Evolutionary conservation across 495 filamentous ascomycete genomes (phyloP), one percentile per base, ranked within the genome.

Genomic region (Aspergillus panamensis): DNA sequence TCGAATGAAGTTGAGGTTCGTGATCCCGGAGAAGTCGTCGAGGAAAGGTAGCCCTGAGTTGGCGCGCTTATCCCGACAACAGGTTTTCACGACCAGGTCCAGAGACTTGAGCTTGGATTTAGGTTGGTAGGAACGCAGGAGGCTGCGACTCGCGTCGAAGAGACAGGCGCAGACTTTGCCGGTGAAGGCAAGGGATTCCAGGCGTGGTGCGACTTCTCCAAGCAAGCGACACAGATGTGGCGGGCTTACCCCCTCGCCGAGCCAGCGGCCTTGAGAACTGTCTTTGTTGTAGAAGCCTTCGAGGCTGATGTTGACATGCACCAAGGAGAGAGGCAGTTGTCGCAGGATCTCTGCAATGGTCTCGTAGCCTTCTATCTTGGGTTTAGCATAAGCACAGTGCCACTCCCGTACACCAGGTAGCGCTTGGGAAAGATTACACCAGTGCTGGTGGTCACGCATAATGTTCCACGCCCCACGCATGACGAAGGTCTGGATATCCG

Each of bases 391-490:
- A 14, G 79, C 81, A 59, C 81, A 86, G 62, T 90, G 85, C 81
- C 84, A 87, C 62, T 88, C 87, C n/a, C 77, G 77, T 16, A 89
- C 63, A 35, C 79, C 81, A 7, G 87, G 87, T 47, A 90, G 62
- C 9, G 86, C 86, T 30, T 70, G 70, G 14, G 77, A 70, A 45
- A 90, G 78, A 56, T 72, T 75, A 53, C 76, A 69, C 67, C 86
- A 89, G 70, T 89, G 84, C n/a, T 78, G 74, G 12, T 79, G 67
- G n/a, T 82, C 74, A 48, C 87, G 78, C 65, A 89, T 85, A 31
- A 90, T 77, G 61, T 89, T 90, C 87, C 87, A 90, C 53, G 88
- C 82, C 6, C 87, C 86, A 62, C 86, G 87, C 71, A 86, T 82
- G 50, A 89, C 81, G 35, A 90, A 78, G 0, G 84, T 87, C 51